These are phyloP conservation scores for Lactifluus subvellereus DNA, from an alignment of 768 basidiomycete species.

Conservation along the genomic window DNA sequence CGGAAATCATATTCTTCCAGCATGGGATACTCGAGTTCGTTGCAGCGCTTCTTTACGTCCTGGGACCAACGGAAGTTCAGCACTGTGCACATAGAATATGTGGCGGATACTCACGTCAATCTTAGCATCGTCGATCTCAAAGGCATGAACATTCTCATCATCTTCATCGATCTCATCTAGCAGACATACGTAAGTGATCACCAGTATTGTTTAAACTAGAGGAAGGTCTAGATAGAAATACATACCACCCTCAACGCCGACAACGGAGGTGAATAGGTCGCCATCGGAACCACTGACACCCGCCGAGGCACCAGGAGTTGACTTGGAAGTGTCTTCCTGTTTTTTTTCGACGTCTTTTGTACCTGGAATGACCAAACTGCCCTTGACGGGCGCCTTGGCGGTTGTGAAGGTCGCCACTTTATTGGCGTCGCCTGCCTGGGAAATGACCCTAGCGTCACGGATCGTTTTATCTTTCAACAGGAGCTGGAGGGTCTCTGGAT, in stretches of 20 bases:
- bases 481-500: conserved; percentile 86
- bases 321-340: conserved; percentile 49
- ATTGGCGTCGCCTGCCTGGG: conserved; percentile 68
- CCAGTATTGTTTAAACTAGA: background rate
- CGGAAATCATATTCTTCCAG: conserved; percentile 99
- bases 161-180: conserved; percentile 96
- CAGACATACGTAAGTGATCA: conserved; percentile 9
- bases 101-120: conserved; percentile 65
- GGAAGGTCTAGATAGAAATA: conserved; percentile 6
- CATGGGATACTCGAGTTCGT: conserved; percentile 96
- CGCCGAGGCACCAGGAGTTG: conserved; percentile 28
- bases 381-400: conserved; percentile 75
- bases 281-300: conserved; percentile 43
- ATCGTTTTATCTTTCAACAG: conserved; percentile 84
- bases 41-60: conserved; percentile 96
- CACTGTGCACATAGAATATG: background rate
- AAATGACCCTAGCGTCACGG: conserved; percentile 73
- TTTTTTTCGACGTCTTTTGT: conserved; percentile 69
- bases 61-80: conserved; percentile 31
- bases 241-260: conserved; percentile 85
- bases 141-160: conserved; percentile 95
- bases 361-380: conserved; percentile 82
- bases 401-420: conserved; percentile 73
- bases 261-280: conserved; percentile 92
- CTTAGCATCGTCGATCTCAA: conserved; percentile 89